Percentiles rank a stretch among this genome's conserved stretches.
These are phyloP conservation scores for Lentinula boryana DNA, from an alignment of 768 basidiomycete species.

Conservation along the genomic window DNA sequence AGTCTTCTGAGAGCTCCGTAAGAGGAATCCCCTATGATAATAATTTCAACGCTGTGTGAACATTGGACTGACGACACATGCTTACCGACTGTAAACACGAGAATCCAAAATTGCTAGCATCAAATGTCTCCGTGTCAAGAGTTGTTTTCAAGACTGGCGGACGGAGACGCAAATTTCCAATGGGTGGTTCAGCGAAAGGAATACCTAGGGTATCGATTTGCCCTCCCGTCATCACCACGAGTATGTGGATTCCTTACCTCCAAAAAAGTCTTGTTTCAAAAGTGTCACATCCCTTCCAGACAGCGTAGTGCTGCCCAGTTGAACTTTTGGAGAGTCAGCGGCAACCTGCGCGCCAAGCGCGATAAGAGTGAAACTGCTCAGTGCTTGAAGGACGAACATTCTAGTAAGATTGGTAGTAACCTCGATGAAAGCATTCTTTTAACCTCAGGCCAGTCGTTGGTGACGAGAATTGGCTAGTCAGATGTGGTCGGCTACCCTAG, in stretches of 20 bases:
- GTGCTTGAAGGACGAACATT: background rate
- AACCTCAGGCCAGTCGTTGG: too few species aligned
- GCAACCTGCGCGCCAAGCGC: background rate
- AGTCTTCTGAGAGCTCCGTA: conserved; percentile 29
- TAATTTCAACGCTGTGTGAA: background rate
- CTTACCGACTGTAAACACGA: conserved; percentile 38
- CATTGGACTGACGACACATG: too few species aligned
- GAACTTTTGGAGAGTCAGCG: conserved; percentile 15
- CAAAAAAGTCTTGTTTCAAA: conserved; percentile 23
- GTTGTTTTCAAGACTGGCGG: conserved; percentile 39
- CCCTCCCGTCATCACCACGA: background rate
- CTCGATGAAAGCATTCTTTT: too few species aligned
- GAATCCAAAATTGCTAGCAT: conserved; percentile 41
- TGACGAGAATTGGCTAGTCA: too few species aligned
- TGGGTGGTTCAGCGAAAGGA: conserved; percentile 49
- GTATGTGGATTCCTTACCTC: conserved; percentile 14
- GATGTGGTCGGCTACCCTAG: too few species aligned
- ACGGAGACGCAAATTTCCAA: conserved; percentile 39
- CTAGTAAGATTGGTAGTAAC: too few species aligned
- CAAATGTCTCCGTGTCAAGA: conserved; percentile 25
- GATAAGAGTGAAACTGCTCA: background rate
- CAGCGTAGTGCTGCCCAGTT: conserved; percentile 20
- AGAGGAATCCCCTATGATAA: conserved; percentile 15
- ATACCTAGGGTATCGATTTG: conserved; percentile 30
- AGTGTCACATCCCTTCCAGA: conserved; percentile 11